Conservation (phyloP, 2,329 filamentous ascomycete species). For the Didymella arachidicola region DNA sequence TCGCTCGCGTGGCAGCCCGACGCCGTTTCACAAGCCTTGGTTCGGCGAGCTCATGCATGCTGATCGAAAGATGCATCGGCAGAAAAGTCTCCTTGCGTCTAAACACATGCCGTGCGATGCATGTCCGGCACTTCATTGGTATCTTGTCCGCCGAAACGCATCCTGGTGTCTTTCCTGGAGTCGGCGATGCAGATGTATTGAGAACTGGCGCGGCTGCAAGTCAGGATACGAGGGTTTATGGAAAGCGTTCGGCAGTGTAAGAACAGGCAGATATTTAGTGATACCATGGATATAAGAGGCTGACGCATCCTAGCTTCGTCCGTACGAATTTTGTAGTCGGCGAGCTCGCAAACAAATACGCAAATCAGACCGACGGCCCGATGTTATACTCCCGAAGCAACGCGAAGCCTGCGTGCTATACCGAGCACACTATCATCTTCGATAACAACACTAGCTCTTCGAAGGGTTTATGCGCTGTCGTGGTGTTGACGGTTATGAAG, state of each 20-base stretch:
- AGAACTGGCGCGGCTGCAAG: not conserved
- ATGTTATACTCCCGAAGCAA: not conserved
- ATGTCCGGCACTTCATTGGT: not conserved
- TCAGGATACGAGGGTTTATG: not conserved
- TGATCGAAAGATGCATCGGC: not conserved
- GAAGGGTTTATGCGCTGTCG: not conserved
- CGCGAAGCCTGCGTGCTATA: not conserved
- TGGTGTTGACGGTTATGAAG: not conserved
- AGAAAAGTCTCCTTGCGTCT: not conserved
- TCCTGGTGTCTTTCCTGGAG: not conserved
- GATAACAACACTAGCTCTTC: not conserved
- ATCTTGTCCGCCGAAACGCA: not conserved
- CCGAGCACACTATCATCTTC: not conserved
- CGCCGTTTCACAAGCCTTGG: conserved; percentile 7
- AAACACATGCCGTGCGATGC: not conserved
- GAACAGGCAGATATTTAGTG: no score
- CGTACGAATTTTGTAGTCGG: not conserved
- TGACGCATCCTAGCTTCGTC: not conserved
- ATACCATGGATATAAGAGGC: not conserved
- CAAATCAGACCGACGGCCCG: not conserved
- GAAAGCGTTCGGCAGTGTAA: no score
- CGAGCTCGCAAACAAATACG: not conserved
- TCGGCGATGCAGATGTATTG: not conserved
- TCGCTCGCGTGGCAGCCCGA: conserved; percentile 11
- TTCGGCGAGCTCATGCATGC: conserved; percentile 17